These are phyloP conservation scores for Ceratocystis destructans DNA, from an alignment of 2,329 filamentous ascomycete species.

Conservation along the genomic window DNA sequence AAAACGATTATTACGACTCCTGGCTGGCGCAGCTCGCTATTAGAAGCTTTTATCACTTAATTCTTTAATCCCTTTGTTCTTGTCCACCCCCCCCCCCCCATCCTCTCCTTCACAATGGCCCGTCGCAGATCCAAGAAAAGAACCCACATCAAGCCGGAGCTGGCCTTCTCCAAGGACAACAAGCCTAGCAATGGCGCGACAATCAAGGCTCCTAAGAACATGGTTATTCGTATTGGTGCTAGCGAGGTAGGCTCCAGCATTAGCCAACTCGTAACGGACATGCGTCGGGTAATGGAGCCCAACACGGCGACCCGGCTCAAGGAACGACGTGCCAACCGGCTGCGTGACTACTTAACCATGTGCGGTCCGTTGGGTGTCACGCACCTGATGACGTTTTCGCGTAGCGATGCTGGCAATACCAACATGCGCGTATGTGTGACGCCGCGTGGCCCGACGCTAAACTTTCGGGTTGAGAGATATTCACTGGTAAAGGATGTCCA, in stretches of 20 bases:
- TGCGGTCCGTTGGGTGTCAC: conserved; percentile 84
- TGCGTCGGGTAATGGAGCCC: conserved; percentile 89
- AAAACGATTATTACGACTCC: neutral
- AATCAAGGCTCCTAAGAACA: conserved; percentile 70
- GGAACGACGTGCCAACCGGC: conserved; percentile 74
- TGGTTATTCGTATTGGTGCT: conserved; percentile 95
- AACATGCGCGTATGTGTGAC: conserved; percentile 80
- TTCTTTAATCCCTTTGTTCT: neutral
- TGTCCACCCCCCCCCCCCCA: neutral
- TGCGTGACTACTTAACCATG: conserved; percentile 92
- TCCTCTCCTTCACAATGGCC: conserved; percentile 45
- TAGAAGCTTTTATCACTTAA: neutral
- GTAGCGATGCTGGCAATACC: conserved; percentile 78
- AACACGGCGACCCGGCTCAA: conserved; percentile 80
- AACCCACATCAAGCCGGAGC: conserved; percentile 60
- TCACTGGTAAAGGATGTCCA: conserved; percentile 84
- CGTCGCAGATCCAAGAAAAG: conserved; percentile 74
- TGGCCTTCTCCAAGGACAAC: conserved; percentile 40
- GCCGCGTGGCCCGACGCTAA: conserved; percentile 78
- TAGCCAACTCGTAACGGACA: conserved; percentile 81
- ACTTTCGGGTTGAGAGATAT: conserved; percentile 91
- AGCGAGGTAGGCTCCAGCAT: conserved; percentile 85
- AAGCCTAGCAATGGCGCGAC: conserved; percentile 47
- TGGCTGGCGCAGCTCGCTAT: neutral
- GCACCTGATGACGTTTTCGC: conserved; percentile 84